These are phyloP conservation scores for Paracorniculantispora psalliotae DNA, from an alignment of 2,329 filamentous ascomycete species.

Conservation along the genomic window DNA sequence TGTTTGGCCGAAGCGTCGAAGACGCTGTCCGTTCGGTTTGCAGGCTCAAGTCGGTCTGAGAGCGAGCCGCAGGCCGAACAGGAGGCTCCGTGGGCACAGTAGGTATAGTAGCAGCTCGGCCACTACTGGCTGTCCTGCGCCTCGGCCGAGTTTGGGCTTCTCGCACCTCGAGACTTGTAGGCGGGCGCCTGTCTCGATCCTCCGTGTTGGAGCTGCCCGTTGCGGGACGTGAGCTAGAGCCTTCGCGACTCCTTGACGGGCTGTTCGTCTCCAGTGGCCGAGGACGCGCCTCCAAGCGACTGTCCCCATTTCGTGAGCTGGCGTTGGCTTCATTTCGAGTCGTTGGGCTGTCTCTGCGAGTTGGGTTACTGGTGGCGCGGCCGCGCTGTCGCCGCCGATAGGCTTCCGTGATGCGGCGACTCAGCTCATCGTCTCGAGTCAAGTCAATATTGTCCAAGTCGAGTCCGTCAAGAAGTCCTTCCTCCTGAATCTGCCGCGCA, in stretches of 20 bases:
- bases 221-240: conserved; percentile 41
- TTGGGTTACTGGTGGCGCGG: conserved; percentile 40
- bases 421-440: conserved; percentile 81
- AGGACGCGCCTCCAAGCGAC: conserved; percentile 22
- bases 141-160: conserved; percentile 30
- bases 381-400: conserved; percentile 73
- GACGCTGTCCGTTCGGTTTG: conserved; percentile 37
- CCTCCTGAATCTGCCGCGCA: conserved; percentile 79
- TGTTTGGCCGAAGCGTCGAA: conserved; percentile 32
- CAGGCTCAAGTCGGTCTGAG: conserved; percentile 58
- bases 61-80: conserved; percentile 50
- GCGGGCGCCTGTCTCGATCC: conserved; percentile 48
- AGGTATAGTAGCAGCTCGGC: conserved; percentile 51
- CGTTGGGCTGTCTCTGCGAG: conserved; percentile 22
- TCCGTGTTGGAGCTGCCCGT: conserved; percentile 40
- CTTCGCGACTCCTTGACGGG: conserved; percentile 29
- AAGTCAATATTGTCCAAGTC: conserved; percentile 84
- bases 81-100: conserved; percentile 37
- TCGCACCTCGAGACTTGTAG: conserved; percentile 28
- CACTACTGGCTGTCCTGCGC: conserved; percentile 48
- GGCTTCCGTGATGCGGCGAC: conserved; percentile 82
- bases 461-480: conserved; percentile 81
- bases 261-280: conserved; percentile 23
- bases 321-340: conserved; percentile 15
- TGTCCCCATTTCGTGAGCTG: neutral